Evolutionary conservation across 768 basidiomycete genomes (phyloP).

Genomic region (Holtermanniella nyarrowii): DNA sequence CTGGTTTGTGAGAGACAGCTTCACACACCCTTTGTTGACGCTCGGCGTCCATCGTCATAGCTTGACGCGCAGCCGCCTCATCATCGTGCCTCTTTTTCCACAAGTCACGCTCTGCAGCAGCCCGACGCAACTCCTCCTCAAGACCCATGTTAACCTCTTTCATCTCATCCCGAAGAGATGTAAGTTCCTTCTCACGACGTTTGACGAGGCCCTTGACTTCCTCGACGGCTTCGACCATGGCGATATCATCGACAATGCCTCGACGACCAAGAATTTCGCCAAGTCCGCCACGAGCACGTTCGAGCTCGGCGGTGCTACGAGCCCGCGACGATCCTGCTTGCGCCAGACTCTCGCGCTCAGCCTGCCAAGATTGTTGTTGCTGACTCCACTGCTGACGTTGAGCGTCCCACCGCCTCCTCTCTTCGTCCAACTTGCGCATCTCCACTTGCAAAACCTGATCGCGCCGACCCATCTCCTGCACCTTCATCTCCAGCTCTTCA

Average conservation of each 20-base stretch:
- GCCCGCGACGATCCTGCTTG: constrained; percentile 13
- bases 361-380: constrained; percentile 7
- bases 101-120: constrained; percentile 30
- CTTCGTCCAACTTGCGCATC: constrained; percentile 15
- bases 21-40: constrained; percentile 22
- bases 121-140: constrained; percentile 34
- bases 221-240: constrained; percentile 21
- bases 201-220: constrained; percentile 21
- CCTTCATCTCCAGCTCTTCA: constrained; percentile 30
- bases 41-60: constrained; percentile 12
- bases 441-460: constrained; percentile 30
- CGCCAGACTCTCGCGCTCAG: constrained; percentile 9
- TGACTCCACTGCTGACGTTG: background rate
- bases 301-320: constrained; percentile 18
- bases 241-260: constrained; percentile 12
- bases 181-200: constrained; percentile 29
- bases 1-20: background rate
- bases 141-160: constrained; percentile 37
- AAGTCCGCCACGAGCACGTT: constrained; percentile 13
- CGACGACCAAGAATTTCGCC: constrained; percentile 18
- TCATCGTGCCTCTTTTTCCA: constrained; percentile 27
- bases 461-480: constrained; percentile 25
- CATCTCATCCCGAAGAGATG: constrained; percentile 32
- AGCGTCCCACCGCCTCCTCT: background rate
- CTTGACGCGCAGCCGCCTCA: constrained; percentile 7